These are phyloP conservation scores for Colletotrichum plurivorum DNA, from an alignment of 2,329 filamentous ascomycete species.

Conservation along the genomic window DNA sequence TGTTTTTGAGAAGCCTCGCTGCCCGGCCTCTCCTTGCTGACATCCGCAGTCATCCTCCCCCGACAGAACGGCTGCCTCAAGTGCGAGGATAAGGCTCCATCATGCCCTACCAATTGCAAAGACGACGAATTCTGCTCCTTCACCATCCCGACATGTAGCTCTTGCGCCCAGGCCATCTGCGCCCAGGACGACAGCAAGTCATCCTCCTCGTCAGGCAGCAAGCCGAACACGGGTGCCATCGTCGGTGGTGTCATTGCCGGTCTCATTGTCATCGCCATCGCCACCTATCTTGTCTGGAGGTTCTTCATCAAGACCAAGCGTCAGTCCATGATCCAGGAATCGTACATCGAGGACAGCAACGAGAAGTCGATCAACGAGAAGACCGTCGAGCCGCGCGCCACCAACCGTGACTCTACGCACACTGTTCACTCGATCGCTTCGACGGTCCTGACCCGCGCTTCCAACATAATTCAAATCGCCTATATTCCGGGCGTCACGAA, in stretches of 20 bases:
- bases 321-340: constrained; percentile 67
- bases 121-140: constrained; percentile 60
- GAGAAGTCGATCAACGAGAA: constrained; percentile 68
- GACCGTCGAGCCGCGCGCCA: constrained; percentile 65
- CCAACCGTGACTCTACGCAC: constrained; percentile 82
- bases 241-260: constrained; percentile 93
- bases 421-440: constrained; percentile 94
- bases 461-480: constrained; percentile 99
- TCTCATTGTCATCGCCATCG: constrained; percentile 78
- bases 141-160: constrained; percentile 60
- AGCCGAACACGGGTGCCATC: constrained; percentile 84
- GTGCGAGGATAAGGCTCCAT: constrained; percentile 58
- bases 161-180: constrained; percentile 65
- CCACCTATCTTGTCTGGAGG: constrained; percentile 87
- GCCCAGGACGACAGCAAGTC: constrained; percentile 47
- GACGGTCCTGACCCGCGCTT: constrained; percentile 93
- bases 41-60: constrained; percentile 49
- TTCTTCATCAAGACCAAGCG: constrained; percentile 88
- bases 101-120: constrained; percentile 61
- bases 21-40: constrained; percentile 7
- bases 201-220: constrained; percentile 43
- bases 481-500: constrained; percentile 99
- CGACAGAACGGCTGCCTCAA: constrained; percentile 60
- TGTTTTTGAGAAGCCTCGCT: neutral
- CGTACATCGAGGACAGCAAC: constrained; percentile 71